Evolutionary conservation across 768 basidiomycete species (phyloP).

Genomic region (Exsudoporus frostii): DNA sequence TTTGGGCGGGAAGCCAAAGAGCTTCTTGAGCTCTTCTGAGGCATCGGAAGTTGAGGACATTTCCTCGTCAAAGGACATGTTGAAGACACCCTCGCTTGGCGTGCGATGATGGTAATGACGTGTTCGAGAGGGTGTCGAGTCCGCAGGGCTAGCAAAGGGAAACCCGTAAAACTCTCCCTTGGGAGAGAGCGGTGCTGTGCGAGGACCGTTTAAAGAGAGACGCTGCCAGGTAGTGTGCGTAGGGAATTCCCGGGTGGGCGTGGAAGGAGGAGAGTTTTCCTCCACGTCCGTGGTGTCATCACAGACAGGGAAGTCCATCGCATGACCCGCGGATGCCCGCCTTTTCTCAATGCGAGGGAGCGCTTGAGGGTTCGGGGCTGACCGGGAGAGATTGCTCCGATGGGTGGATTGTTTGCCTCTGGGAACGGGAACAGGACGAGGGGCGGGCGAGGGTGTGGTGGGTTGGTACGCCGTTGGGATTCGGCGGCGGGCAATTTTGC

Average conservation of each 20-base stretch:
- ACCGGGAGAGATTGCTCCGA: conserved; percentile 42
- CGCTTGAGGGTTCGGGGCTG: conserved; percentile 46
- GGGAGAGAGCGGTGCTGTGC: conserved; percentile 49
- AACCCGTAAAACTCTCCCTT: conserved; percentile 36
- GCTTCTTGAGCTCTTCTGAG: conserved; percentile 36
- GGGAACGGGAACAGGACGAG: conserved; percentile 53
- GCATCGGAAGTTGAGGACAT: conserved; percentile 40
- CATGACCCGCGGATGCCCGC: conserved; percentile 31
- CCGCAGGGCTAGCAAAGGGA: conserved; percentile 36
- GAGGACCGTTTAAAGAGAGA: conserved; percentile 39
- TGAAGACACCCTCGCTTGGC: conserved; percentile 74
- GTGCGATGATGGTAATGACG: conserved; percentile 51
- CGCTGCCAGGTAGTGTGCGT: conserved; percentile 31
- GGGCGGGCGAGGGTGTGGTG: conserved; percentile 35
- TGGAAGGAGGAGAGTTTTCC: conserved; percentile 44
- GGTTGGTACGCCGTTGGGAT: conserved; percentile 35
- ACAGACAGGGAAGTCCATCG: conserved; percentile 59
- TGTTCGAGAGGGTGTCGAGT: conserved; percentile 35
- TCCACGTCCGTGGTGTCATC: conserved; percentile 63
- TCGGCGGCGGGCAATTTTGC: conserved; percentile 59
- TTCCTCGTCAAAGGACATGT: conserved; percentile 73
- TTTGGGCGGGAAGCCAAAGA: conserved; percentile 33
- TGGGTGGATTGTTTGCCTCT: conserved; percentile 16
- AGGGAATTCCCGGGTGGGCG: conserved; percentile 48
- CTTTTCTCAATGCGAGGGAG: conserved; percentile 30